phyloP scores from a whole-genome alignment of 2,329 filamentous ascomycete species.

The Eutypa lata region DNA sequence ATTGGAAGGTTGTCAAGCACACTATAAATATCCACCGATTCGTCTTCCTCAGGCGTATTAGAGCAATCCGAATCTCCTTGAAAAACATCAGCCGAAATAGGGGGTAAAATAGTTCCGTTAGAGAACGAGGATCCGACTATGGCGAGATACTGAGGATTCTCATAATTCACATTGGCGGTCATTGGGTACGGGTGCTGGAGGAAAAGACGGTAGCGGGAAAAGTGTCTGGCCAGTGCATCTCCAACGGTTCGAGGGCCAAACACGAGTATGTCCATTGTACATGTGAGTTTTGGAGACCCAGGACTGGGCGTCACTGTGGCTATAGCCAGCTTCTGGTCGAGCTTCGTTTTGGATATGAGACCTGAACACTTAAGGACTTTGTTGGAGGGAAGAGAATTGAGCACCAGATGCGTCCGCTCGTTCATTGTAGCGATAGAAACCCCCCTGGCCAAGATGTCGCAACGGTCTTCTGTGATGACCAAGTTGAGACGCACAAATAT shows the following conservation, averaged over 20 bases:
- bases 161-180: constrained; percentile 7
- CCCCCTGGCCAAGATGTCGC: constrained; percentile 1
- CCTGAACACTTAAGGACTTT: constrained; percentile 1
- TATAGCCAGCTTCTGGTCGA: neutral
- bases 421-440: constrained; percentile 1
- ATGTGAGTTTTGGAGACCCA: neutral
- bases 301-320: neutral
- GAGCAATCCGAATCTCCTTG: neutral
- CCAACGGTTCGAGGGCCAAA: constrained; percentile 8
- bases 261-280: constrained; percentile 2
- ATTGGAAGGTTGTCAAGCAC: constrained; percentile 11
- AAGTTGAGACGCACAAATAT: neutral
- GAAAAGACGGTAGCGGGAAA: constrained; percentile 10
- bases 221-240: constrained; percentile 6
- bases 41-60: constrained; percentile 1
- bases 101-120: constrained; percentile 7
- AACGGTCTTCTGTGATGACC: neutral
- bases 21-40: constrained; percentile 1
- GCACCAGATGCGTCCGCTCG: constrained; percentile 2
- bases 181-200: constrained; percentile 14
- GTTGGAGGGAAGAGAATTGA: neutral
- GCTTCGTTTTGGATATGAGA: constrained; percentile 1
- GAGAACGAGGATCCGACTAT: constrained; percentile 3
- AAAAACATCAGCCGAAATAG: constrained; percentile 4
- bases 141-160: constrained; percentile 18